Evolutionary conservation across 169 alveolate genomes (phyloP), one percentile per base, ranked within the genome.

Genomic region (Plasmodium vinckei): DNA sequence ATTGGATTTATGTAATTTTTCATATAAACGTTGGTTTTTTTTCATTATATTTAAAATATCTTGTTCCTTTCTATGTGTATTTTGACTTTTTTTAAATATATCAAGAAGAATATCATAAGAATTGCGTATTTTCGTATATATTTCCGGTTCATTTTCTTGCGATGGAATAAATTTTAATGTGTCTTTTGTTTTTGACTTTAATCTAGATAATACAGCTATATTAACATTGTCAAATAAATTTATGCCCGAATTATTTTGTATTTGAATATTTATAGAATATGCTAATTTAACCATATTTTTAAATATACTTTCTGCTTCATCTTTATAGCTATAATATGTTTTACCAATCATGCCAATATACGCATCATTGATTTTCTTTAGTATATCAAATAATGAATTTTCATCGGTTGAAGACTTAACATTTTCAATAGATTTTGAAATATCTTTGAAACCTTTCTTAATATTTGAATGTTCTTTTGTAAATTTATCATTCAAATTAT

Each of bases 221-320:
- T 23, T 53, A 27, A 3, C 39, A 17, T 25, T 33, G 13, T 9
- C 15, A 17, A 2, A 54, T 46, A 3, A 9, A 7, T 25, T 13
- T 13, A 23, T 25, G 25, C 61, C 53, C 19, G 13, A n/a, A 19
- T 25, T 49, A 12, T 61, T 6, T 6, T 61, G 19, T 12, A 61
- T 27, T 71, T 25, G 49, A 71, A 71, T 5, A 15, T 13, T 9
- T 0, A 71, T 13, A 25, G 13, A 39, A 1, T 25, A 23, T 12
- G 84, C 59, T 27, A 53, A 25, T n/a, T 23, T 25, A 71, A 3
- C 17, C 13, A 71, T 53, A 53, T 51, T 10, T 51, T 13, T 33
- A 13, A 71, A 39, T 51, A 71, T 17, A 1, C 25, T 19, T 39
- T 71, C 15, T 53, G 69, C 84, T 21, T 6, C 23, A 21, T 53